Evolutionary conservation across 306 rosid species (phyloP), one percentile per base, ranked within the genome.

Genomic region (Styphnolobium japonicum): DNA sequence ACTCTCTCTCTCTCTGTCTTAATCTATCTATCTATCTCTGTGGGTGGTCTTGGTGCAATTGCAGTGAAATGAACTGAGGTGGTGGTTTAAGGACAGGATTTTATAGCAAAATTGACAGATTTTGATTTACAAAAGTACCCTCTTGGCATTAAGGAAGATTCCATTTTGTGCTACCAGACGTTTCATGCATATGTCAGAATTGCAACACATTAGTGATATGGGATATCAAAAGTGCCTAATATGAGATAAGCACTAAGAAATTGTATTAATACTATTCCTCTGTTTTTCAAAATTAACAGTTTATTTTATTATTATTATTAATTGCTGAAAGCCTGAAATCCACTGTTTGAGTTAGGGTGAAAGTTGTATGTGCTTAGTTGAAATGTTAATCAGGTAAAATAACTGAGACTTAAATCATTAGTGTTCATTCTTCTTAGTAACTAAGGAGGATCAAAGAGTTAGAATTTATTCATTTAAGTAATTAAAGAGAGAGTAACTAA

Each of bases 91-190:
- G n/a, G n/a, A n/a, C 53, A 69, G 27, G 78, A 67, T 80, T 89
- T 89, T 90, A 90, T 90, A 90, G 80, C 12, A 10, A 45, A 53
- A 48, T 80, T 27, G 49, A 19, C 14, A 40, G 11, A 14, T 7
- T 39, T 79, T 81, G 73, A 67, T 83, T 92, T 78, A 86, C 94
- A 23, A 70, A 73, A 82, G 75, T 88, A 36, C 84, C 97, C 93
- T 61, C 81, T 63, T 77, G 55, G 82, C 42, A 19, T 64, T 25
- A 33, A 46, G 82, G 88, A 85, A 84, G 85, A 86, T 84, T 84
- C 86, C 64, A 67, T 81, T 62, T 19, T 80, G 64, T 85, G 81
- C 86, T 85, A 18, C 9, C 18, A 61, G 86, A 84, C 87, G 90
- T 93, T 81, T 33, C 72, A 40, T 75, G 53, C 29, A 75, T 63